Evolutionary conservation across 2,329 filamentous ascomycete genomes (phyloP).

Genomic region (Aspergillus sp.): DNA sequence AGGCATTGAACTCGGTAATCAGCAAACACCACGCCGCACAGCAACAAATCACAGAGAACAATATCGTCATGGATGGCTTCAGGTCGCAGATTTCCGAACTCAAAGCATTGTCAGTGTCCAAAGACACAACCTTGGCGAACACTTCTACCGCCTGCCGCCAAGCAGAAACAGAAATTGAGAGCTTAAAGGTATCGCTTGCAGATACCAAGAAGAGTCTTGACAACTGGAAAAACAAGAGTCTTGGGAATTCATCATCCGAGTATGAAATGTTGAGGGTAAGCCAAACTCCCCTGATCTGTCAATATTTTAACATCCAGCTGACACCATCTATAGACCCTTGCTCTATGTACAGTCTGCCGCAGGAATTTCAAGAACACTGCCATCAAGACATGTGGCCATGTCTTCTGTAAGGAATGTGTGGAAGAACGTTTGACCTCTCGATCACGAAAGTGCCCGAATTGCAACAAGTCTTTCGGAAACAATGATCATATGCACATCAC

Average conservation of each 20-base stretch:
- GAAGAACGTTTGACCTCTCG: conserved; percentile 84
- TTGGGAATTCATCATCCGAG: conserved; percentile 75
- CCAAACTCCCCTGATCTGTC: conserved; percentile 16
- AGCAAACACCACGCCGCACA: conserved; percentile 73
- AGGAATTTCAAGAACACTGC: conserved; percentile 91
- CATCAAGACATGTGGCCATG: conserved; percentile 89
- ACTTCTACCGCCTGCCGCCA: conserved; percentile 60
- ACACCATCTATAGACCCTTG: conserved; percentile 54
- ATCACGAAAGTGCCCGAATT: conserved; percentile 92
- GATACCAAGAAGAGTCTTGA: conserved; percentile 79
- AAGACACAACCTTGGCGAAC: conserved; percentile 64
- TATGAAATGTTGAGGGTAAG: conserved; percentile 82
- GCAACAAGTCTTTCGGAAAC: conserved; percentile 84
- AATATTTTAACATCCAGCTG: conserved; percentile 10
- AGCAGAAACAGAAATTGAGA: conserved; percentile 69
- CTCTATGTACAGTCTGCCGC: conserved; percentile 88
- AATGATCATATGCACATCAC: conserved; percentile 74
- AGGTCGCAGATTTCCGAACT: conserved; percentile 74
- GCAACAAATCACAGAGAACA: conserved; percentile 64
- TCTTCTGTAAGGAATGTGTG: conserved; percentile 88
- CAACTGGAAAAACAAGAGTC: conserved; percentile 75
- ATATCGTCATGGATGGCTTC: conserved; percentile 65
- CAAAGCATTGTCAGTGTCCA: conserved; percentile 66
- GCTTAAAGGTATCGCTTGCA: conserved; percentile 70
- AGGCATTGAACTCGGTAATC: conserved; percentile 66